These are phyloP conservation scores for Fusarium sp. DNA, from an alignment of 2,329 filamentous ascomycete genomes.

Conservation along the genomic window DNA sequence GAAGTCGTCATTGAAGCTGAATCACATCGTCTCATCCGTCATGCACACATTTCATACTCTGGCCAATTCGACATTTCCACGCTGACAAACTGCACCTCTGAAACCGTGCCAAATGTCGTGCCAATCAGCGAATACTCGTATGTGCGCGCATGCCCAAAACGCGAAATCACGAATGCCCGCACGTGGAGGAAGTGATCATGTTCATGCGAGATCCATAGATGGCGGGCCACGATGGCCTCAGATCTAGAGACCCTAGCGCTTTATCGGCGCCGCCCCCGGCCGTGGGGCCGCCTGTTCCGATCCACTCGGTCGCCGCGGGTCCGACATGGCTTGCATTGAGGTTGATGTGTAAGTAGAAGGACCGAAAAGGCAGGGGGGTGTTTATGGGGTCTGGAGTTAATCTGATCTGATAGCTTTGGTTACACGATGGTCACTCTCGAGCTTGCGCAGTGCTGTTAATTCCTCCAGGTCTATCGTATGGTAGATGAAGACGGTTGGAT, in stretches of 20 bases:
- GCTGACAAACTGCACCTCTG: background rate
- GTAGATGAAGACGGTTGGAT: background rate
- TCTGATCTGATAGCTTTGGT: background rate
- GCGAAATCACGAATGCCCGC: background rate
- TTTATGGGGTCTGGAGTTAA: background rate
- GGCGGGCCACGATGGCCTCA: slow-evolving; percentile 26
- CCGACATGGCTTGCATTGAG: slow-evolving; percentile 4
- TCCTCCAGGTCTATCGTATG: background rate
- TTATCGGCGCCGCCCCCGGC: slow-evolving; percentile 8
- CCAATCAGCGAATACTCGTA: background rate
- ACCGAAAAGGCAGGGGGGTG: background rate
- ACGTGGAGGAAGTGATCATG: background rate
- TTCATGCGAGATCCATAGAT: slow-evolving; percentile 23
- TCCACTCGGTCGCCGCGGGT: slow-evolving; percentile 21
- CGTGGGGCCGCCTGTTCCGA: slow-evolving; percentile 24
- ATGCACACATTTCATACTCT: background rate
- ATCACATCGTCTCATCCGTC: background rate
- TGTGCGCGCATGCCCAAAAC: background rate
- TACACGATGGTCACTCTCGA: background rate
- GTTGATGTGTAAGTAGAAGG: slow-evolving; percentile 1
- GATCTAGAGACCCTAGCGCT: slow-evolving; percentile 29
- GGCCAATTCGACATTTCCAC: background rate
- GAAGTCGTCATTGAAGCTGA: background rate
- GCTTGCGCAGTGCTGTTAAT: background rate
- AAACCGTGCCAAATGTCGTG: background rate